Evolutionary conservation across 78 protist species (phyloP).

Genomic region (Dictyostelium firmibasis): DNA sequence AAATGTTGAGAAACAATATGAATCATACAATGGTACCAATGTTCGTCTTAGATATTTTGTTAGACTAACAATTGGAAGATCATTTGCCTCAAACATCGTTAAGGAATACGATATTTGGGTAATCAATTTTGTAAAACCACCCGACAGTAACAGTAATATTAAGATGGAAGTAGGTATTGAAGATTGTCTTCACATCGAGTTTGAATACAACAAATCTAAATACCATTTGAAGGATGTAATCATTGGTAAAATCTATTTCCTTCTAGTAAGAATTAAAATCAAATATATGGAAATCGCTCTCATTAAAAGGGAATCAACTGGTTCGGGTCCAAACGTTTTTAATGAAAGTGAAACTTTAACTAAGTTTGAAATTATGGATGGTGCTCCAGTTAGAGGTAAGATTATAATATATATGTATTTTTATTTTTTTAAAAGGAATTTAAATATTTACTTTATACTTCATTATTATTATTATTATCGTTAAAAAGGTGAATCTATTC

Average conservation of each 20-base stretch:
- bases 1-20: conserved; percentile 90
- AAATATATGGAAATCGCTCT: conserved; percentile 96
- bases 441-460: too few species aligned
- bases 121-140: conserved; percentile 40
- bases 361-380: conserved; percentile 99
- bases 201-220: conserved; percentile 96
- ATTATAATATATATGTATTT: too few species aligned
- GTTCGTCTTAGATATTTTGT: conserved; percentile 94
- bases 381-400: conserved; percentile 94
- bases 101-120: conserved; percentile 96
- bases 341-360: conserved; percentile 93
- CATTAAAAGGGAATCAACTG: conserved; percentile 93
- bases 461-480: too few species aligned
- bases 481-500: conserved; percentile 93
- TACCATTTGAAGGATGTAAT: conserved; percentile 94
- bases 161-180: conserved; percentile 98
- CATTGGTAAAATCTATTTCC: conserved; percentile 95
- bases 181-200: conserved; percentile 98
- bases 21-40: conserved; percentile 97
- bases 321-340: conserved; percentile 85
- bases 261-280: conserved; percentile 90
- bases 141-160: conserved; percentile 89
- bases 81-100: conserved; percentile 70
- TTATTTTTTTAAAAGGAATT: too few species aligned
- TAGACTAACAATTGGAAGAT: conserved; percentile 84